Percentiles rank a stretch among this genome's conserved stretches.
Evolutionary conservation across 2,329 filamentous ascomycete genomes (phyloP).

Genomic region (Botrytis hyacinthi): DNA sequence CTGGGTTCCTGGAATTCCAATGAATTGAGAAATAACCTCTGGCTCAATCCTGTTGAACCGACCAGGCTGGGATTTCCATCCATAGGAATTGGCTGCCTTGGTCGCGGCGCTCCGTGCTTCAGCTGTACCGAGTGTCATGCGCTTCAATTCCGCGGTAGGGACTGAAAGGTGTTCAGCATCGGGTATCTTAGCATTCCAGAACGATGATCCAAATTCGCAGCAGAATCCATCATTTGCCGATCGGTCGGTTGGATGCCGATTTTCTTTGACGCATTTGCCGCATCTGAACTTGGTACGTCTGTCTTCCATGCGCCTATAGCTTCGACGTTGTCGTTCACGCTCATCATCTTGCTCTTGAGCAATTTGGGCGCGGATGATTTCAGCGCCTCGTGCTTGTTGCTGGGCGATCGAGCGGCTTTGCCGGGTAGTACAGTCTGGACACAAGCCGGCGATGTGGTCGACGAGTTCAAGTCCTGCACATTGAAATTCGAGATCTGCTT

Average conservation of each 20-base stretch:
- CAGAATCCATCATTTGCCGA: slow-evolving; percentile 25
- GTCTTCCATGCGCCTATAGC: background rate
- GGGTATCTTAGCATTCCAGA: slow-evolving; percentile 7
- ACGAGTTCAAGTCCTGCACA: background rate
- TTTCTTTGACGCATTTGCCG: slow-evolving; percentile 15
- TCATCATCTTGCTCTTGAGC: slow-evolving; percentile 13
- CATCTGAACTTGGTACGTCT: slow-evolving; percentile 18
- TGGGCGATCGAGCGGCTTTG: background rate
- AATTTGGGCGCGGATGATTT: background rate
- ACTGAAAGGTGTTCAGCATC: background rate
- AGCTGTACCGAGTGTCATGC: slow-evolving; percentile 5
- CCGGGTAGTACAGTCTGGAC: background rate
- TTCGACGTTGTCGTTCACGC: background rate
- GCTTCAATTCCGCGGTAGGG: background rate
- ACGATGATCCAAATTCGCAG: slow-evolving; percentile 23
- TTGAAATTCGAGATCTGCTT: background rate
- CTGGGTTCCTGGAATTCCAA: slow-evolving; percentile 15
- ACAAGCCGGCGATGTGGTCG: background rate
- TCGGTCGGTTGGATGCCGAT: background rate
- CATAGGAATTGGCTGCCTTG: slow-evolving; percentile 22
- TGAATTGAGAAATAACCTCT: slow-evolving; percentile 6
- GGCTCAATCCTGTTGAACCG: slow-evolving; percentile 10
- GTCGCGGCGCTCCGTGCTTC: slow-evolving; percentile 1
- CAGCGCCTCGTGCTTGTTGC: background rate
- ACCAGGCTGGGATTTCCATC: slow-evolving; percentile 1